phyloP scores from a whole-genome alignment of 2,329 filamentous ascomycete species.

The Beauveria asiatica region DNA sequence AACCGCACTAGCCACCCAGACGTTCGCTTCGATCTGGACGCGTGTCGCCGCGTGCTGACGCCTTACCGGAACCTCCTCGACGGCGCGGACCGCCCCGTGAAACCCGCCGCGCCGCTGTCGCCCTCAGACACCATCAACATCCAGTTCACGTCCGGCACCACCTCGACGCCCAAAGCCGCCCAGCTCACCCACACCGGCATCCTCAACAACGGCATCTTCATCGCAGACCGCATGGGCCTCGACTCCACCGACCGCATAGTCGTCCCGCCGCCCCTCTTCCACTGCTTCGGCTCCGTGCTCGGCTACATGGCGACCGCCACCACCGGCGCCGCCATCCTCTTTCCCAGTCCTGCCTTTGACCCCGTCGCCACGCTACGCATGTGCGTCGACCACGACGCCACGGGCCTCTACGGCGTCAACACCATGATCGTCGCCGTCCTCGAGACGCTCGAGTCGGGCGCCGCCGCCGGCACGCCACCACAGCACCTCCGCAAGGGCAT shows the following conservation, averaged over 20 bases:
- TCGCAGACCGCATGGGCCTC: slow-evolving; percentile 78
- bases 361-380: slow-evolving; percentile 59
- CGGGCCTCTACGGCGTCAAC: slow-evolving; percentile 74
- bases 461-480: slow-evolving; percentile 17
- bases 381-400: slow-evolving; percentile 44
- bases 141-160: slow-evolving; percentile 96
- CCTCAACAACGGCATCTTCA: slow-evolving; percentile 82
- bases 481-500: slow-evolving; percentile 72
- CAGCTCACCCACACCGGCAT: slow-evolving; percentile 81
- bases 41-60: slow-evolving; percentile 32
- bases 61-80: slow-evolving; percentile 35
- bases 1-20: slow-evolving; percentile 51
- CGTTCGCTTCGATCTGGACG: slow-evolving; percentile 35
- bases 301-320: slow-evolving; percentile 96
- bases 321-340: slow-evolving; percentile 67
- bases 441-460: slow-evolving; percentile 54
- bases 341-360: slow-evolving; percentile 82
- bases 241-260: slow-evolving; percentile 66
- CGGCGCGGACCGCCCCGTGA: slow-evolving; percentile 25
- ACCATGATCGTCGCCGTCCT: slow-evolving; percentile 93
- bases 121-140: slow-evolving; percentile 79
- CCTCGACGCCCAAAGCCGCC: slow-evolving; percentile 81
- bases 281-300: slow-evolving; percentile 84
- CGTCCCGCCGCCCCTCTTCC: slow-evolving; percentile 78
- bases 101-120: slow-evolving; percentile 38